Evolutionary conservation across 1,284 basidiomycete genomes (phyloP), one percentile per base, ranked within the genome.

Genomic region (Wallemia hederae): DNA sequence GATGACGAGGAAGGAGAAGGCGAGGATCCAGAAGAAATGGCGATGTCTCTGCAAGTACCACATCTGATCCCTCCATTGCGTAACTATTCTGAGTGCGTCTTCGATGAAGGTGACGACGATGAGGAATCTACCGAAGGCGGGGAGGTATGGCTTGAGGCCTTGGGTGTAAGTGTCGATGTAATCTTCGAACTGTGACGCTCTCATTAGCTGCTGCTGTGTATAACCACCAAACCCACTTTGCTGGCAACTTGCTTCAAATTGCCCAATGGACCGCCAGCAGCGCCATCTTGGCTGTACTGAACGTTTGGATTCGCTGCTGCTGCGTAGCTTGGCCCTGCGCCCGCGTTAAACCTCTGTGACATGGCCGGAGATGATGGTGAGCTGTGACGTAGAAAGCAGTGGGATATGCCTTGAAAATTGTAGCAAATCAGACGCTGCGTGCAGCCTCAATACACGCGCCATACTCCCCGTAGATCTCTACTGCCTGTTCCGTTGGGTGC

Each of bases 91-190:
- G 69, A 94, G 73, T 14, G 92, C 88, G 29, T 34, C 92, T 75
- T 99, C 92, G 70, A 92, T 74, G 75, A 99, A 99, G 2, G 92
- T 99, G 55, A 94, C 89, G 61, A 99, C 89, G 71, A 98, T 98
- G 65, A 99, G 74, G 74, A 97, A 97, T 65, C 94, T 80, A 63
- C 90, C 94, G 70, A 97, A 82, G 59, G 88, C 83, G 27, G 94
- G 92, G 67, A 99, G 77, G 71, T 92, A 83, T 59, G 94, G 94
- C 71, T 85, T 83, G 72, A 97, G 77, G 27, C 94, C 92, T 69
- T 96, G 89, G 5, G 89, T 82, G 73, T 86, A 84, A 65, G 84
- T 81, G 71, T 97, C 94, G 69, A 96, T 79, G 65, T 81, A 74
- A 72, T 99, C 94, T 74, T 99, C 94, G 62, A 88, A 78, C 70